Evolutionary conservation across 73 alveolate species (phyloP), one percentile per base, ranked within the genome.

Genomic region (Blepharisma stoltei): DNA sequence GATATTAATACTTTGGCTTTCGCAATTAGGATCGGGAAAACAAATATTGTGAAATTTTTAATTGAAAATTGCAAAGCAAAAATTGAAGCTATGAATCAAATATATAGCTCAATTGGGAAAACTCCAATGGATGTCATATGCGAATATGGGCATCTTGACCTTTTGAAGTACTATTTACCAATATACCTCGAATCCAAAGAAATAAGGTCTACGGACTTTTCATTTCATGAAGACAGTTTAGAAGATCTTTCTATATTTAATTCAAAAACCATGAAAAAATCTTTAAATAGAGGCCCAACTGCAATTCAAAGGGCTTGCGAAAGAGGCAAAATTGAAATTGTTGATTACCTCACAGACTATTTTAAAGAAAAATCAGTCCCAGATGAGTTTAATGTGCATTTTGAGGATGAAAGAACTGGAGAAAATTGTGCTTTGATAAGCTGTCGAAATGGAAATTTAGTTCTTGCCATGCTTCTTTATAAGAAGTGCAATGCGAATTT

Each of bases 291-390:
- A n/a, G 23, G 18, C 32, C 18, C 32, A 52, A 52, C 32, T 52
- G 67, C 67, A n/a, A 20, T 52, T 3, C 67, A n/a, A 52, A 52
- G 67, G 23, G 67, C 67, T 52, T 52, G 67, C 67, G 67, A 52
- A n/a, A n/a, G 23, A 52, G 67, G 67, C 18, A 14, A 52, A 52
- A 52, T 52, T n/a, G 67, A 52, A 20, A 20, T 52, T n/a, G 67
- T 52, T 52, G 18, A 52, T n/a, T 52, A 52, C 4, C 67, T 52
- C 3, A n/a, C 18, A n/a, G 23, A 52, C 67, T 52, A 52, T 52
- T 52, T 52, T 52, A 52, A 52, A 52, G 67, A 52, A n/a, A 14
- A 52, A 20, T n/a, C 18, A n/a, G 23, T 52, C 23, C 67, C 67
- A n/a, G 67, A 52, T n/a, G 67, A 52, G 3, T 20, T 52, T 52